A percentile compares a stretch with the other conserved stretches of the same genome.
phyloP scores from a whole-genome alignment of 2,329 filamentous ascomycete genomes.

The Phialophora expanda region DNA sequence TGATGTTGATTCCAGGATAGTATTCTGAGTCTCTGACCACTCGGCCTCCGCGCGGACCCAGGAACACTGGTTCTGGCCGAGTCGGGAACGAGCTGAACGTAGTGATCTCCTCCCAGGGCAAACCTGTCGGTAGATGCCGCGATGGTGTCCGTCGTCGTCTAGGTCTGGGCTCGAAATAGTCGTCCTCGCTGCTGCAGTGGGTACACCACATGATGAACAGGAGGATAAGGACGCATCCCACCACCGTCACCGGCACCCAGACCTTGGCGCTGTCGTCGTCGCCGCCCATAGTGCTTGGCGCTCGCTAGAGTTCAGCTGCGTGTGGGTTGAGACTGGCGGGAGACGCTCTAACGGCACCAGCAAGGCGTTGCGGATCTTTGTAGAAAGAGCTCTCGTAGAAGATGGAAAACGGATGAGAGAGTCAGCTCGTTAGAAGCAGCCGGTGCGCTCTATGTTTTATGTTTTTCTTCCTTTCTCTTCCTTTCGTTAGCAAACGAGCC shows the following conservation, averaged over 20 bases:
- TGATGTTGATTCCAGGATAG: conserved; percentile 25
- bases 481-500: background rate
- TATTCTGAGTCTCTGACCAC: background rate
- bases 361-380: background rate
- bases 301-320: background rate
- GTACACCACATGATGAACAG: conserved; percentile 18
- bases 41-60: conserved; percentile 15
- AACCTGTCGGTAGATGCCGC: conserved; percentile 20
- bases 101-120: conserved; percentile 25
- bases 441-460: background rate
- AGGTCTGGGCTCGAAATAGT: conserved; percentile 8
- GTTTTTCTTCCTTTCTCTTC: too few species aligned
- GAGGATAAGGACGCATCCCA: conserved; percentile 21
- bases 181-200: conserved; percentile 3
- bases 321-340: background rate
- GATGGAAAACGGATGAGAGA: background rate
- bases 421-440: background rate
- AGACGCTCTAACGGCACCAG: background rate
- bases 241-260: conserved; percentile 28
- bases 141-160: conserved; percentile 19
- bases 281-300: conserved; percentile 16
- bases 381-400: background rate
- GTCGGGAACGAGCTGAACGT: conserved; percentile 17
- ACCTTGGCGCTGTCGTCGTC: conserved; percentile 20
- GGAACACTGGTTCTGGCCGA: conserved; percentile 14